Base-by-base conservation (phyloP, 768 basidiomycete species). In the Rhodosporidiobolus odoratus region DNA sequence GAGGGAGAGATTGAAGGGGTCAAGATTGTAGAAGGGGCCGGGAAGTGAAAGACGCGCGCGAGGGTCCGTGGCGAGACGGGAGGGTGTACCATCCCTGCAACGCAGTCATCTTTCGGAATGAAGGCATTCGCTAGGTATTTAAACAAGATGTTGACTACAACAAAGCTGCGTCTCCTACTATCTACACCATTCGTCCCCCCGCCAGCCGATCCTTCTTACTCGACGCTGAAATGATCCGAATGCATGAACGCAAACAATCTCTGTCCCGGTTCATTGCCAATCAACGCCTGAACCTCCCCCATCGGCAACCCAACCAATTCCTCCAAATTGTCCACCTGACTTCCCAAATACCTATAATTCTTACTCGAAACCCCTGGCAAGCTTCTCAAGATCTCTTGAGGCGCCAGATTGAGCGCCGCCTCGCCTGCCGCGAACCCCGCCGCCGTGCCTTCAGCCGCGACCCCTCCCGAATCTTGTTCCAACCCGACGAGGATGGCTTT, bases 351-450 rank as follows among this genome's bases (percentile, higher is more conserved):
- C 78, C 88, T 87, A 60, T 88, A 84, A 78, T 92, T 94, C 81
- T 92, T 91, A 43, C 85, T 85, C 10, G 85, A 88, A 41, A 98
- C 85, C 0, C 95, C 93, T 0, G 95, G 95, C 45, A 98, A 80
- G 48, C 84, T 84, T 16, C 90, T 83, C 52, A 98, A 76, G 54
- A 98, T 83, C 75, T 97, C 95, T 77, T 90, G 92, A 17, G 89
- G 88, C 0, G 66, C 77, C 38, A 76, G 78, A 75, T 80, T 82
- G 86, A 85, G 60, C 82, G 82, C 77, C 9, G 91, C 90, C 58
- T 90, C 82, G 0, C 87, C 89, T 5, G 84, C 85, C 0, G 87
- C 89, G 16, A 58, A 58, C 0, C 69, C 75, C 13, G 62, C 52
- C 10, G 66, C 62, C 3, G 64, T 68, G 2, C 87, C 84, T 0